These are phyloP conservation scores for Pseudoneurospora amorphoporcata DNA, from an alignment of 495 filamentous ascomycete genomes.

Conservation along the genomic window DNA sequence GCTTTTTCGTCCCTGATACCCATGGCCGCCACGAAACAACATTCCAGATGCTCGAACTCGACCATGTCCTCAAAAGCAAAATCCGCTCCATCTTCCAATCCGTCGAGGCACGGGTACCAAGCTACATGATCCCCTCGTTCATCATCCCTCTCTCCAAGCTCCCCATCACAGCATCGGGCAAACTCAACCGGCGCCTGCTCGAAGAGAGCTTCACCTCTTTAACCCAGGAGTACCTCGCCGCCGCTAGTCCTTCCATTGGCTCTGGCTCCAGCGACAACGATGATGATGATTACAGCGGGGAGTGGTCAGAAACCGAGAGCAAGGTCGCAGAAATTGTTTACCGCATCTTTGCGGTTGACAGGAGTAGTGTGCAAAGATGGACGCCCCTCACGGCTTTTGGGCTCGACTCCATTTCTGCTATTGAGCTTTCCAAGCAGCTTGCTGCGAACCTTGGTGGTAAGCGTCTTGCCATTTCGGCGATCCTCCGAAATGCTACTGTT, in stretches of 20 bases:
- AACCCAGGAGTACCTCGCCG: conserved; percentile 7
- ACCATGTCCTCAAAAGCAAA: conserved; percentile 2
- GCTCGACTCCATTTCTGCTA: conserved; percentile 73
- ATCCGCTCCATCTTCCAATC: conserved; percentile 31
- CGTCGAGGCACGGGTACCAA: conserved; percentile 38
- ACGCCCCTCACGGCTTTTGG: conserved; percentile 44
- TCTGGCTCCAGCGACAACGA: conserved; percentile 13
- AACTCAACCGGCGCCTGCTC: conserved; percentile 39
- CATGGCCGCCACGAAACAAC: not conserved
- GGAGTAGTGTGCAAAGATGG: conserved; percentile 45
- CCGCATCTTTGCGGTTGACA: conserved; percentile 34
- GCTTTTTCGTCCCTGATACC: conserved; percentile 44
- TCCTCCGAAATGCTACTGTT: conserved; percentile 53
- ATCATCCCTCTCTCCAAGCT: conserved; percentile 56
- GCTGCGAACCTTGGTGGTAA: conserved; percentile 24
- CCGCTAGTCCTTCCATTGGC: conserved; percentile 10
- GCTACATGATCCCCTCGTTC: conserved; percentile 59
- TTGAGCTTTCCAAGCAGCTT: conserved; percentile 49
- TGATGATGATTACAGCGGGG: conserved; percentile 20
- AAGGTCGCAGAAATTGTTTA: conserved; percentile 36
- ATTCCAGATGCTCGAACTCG: conserved; percentile 20
- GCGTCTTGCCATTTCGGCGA: conserved; percentile 47
- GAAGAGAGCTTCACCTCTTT: conserved; percentile 9
- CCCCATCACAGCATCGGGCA: conserved; percentile 54
- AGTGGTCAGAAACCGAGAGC: conserved; percentile 43